Base-by-base conservation (phyloP, 2,329 filamentous ascomycete genomes). In the Ascochyta fabae region DNA sequence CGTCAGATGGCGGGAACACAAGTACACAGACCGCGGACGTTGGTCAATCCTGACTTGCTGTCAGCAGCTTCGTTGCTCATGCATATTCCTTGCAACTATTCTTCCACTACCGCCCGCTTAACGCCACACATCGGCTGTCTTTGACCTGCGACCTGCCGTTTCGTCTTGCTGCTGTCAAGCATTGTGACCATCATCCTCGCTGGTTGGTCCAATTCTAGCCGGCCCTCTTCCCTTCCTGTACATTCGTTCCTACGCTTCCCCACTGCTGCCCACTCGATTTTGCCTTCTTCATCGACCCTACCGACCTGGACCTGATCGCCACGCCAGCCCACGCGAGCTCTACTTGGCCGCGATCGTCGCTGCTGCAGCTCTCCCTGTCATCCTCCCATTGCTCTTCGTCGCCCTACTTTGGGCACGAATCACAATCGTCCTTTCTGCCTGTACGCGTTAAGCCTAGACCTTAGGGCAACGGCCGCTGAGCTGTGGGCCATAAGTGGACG, bases 111-210 rank as follows among this genome's bases (percentile, higher is more conserved):
- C 64, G 63, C 61, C 66, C 58, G 61, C 59, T 63, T 56, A 56
- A 71, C 72, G 71, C 72, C 72, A 74, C 72, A 69, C 65, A 70
- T 72, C 67, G 69, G 66, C 67, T 71, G 66, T 63, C 64, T 64
- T 69, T 65, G 67, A 69, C 60, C 60, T 69, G 65, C 67, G 58
- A 70, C 60, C 55, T 70, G 67, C 67, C 70, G 65, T 66, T 71
- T 68, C 56, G 66, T 73, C 62, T 56, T 51, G 53, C 47, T 56
- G 38, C 38, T 47, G 66, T 67, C 64, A 59, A 63, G 66, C 56
- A 60, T 66, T 69, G 64, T 63, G 65, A 61, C 61, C 60, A 60
- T 67, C 59, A 65, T 67, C 67, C 59, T 66, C 65, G 66, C 65
- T 65, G 66, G 67, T 67, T 71, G 70, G 69, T 60, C 66, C 60